Evolutionary conservation across 1,284 basidiomycete species (phyloP).

Genomic region (Boletus austroedulis): DNA sequence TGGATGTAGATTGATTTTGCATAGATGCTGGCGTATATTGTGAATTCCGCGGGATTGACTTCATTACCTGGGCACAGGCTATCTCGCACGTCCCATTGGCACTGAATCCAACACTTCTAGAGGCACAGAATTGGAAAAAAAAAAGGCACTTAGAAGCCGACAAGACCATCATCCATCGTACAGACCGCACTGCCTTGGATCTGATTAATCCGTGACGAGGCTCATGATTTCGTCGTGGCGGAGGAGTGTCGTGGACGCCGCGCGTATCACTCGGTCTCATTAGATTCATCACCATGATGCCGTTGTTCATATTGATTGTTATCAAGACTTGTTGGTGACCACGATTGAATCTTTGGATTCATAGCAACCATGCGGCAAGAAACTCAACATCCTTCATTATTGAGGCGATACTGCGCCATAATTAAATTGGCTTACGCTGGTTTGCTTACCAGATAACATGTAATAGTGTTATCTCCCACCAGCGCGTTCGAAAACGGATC

Average conservation of each 20-base stretch:
- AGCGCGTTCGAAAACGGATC: too few relatives aligned
- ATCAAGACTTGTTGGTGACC: constrained; percentile 16
- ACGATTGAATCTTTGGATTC: background rate
- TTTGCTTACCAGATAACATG: background rate
- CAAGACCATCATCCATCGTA: constrained; percentile 37
- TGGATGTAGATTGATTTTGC: background rate
- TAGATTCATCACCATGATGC: background rate
- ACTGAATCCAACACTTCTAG: constrained; percentile 27
- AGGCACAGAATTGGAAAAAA: constrained; percentile 31
- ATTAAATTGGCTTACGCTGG: too few relatives aligned
- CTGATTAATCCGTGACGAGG: constrained; percentile 35
- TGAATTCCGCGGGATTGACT: constrained; percentile 45
- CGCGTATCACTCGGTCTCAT: too few relatives aligned
- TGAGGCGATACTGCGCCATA: too few relatives aligned
- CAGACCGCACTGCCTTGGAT: constrained; percentile 45
- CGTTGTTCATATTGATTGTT: background rate
- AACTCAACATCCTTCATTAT: too few relatives aligned
- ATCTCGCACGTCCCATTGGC: constrained; percentile 41
- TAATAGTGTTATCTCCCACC: background rate
- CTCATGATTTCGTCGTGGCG: too few relatives aligned
- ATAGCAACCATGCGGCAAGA: too few relatives aligned
- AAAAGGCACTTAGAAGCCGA: constrained; percentile 34
- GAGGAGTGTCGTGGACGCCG: too few relatives aligned
- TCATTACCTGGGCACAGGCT: constrained; percentile 43
- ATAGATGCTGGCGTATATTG: constrained; percentile 48